Base-by-base conservation (phyloP, 805 yeast genomes). In the Yarrowia keelungensis region DNA sequence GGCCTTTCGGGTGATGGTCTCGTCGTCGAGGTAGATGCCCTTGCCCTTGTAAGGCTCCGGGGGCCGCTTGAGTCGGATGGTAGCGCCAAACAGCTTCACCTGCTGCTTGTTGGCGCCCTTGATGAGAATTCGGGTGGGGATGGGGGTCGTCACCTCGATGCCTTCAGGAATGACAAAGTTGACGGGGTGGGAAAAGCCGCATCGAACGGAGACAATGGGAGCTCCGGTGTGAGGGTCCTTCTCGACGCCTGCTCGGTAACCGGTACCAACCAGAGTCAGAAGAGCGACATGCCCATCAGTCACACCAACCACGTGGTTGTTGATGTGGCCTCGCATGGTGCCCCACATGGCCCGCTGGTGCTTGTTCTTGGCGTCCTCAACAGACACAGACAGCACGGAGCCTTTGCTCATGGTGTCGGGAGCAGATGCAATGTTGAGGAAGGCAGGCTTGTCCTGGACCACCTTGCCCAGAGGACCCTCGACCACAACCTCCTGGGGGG, bases 1-100 rank as follows among this genome's bases (percentile, higher is more conserved):
- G 74, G 89, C 91, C 85, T 95, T 95, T 76, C 94, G 83, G 77
- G 87, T 88, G 78, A 95, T 89, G 62, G 96, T 92, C 82, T 95
- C 98, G 75, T 87, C 90, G 79, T 93, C 90, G 64, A 95, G 89
- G 77, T 89, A 95, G 62, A 95, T 89, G 76, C 99, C 99, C 74
- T 96, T 96, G 77, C 99, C 99, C 81, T 95, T 95, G 79, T 95
- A 95, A 47, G 98, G 98, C 81, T 95, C 99, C 56, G 99, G 99
- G 71, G 97, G 97, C 77, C 91, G 91, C 83, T 87, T 87, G 74
- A 86, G 86, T 78, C 98, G 88, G 72, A 95, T 83, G 69, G 87
- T 86, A 15, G 97, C 97, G 19, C 98, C 99, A 79, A 91, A 92
- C 68, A 89, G 83, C 76, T 87, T 89, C 61, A 95, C 93, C 76